Evolutionary conservation across 2,329 filamentous ascomycete species (phyloP), one percentile per base, ranked within the genome.

Genomic region (Penicillium sp.): DNA sequence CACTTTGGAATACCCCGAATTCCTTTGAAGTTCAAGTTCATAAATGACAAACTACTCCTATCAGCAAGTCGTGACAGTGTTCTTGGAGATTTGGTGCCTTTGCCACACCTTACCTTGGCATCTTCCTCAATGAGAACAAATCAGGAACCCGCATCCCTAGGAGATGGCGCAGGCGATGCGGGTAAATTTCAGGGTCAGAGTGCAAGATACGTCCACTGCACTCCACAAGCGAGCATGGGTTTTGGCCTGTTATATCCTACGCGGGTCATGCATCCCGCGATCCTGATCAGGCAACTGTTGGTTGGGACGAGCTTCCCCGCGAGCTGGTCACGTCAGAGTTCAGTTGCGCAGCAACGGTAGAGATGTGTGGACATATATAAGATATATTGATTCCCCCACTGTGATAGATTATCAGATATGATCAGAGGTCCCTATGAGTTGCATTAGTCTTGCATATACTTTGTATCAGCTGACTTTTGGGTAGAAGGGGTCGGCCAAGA

Each of bases 371-470:
- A 36, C 19, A 5, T 22, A 5, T 18, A 25, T 28, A 14, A 36
- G 3, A 5, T 22, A 5, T 18, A 25, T 28, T 13, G 22, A 25
- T 19, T 11, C 11, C 29, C 31, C 18, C 7, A 27, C 34, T n/a
- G 38, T 27, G 40, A 56, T 52, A 52, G 54, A 49, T 35, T 50
- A 29, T 35, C 42, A 45, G n/a, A n/a, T n/a, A n/a, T 45, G 33
- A 34, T 41, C 35, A 44, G 40, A 36, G 16, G 40, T 16, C 41
- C 54, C 43, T 22, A 38, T 36, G 19, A 28, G 41, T 35, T 57
- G 59, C 57, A 56, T 58, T 61, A 58, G 56, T 40, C 53, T 51
- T 56, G 59, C 59, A 60, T 49, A 30, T 30, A 19, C 36, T 28
- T 51, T 45, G 37, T 43, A 57, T 61, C 59, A 61, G 53, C 59